phyloP scores from a whole-genome alignment of 1,284 basidiomycete species.

The Tylopilus sp. region DNA sequence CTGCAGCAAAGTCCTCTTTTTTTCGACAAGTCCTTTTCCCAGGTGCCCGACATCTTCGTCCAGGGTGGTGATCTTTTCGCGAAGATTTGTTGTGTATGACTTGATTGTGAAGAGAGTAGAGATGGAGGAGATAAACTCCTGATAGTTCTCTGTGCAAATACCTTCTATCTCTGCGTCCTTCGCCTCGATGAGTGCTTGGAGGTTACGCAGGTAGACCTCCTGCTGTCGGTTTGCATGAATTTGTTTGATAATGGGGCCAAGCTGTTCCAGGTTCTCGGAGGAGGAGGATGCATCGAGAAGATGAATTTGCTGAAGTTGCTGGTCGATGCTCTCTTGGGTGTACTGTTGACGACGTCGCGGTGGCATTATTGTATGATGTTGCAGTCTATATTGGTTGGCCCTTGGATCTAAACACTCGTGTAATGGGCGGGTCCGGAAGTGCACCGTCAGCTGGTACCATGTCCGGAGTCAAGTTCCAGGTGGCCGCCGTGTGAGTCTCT shows the following conservation, averaged over 20 bases:
- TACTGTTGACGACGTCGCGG: slow-evolving; percentile 71
- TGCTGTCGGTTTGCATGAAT: slow-evolving; percentile 91
- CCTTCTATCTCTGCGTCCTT: slow-evolving; percentile 96
- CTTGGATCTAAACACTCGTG: slow-evolving; percentile 26
- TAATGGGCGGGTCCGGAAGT: background rate
- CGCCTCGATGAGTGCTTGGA: slow-evolving; percentile 84
- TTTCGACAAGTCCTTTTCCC: slow-evolving; percentile 83
- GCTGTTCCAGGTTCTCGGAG: slow-evolving; percentile 89
- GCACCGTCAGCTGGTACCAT: slow-evolving; percentile 31
- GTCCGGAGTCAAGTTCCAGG: slow-evolving; percentile 48
- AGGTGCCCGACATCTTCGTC: slow-evolving; percentile 75
- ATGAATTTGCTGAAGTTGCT: slow-evolving; percentile 84
- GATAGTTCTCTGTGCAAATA: slow-evolving; percentile 95
- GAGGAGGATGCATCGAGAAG: slow-evolving; percentile 81
- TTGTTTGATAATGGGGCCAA: slow-evolving; percentile 90
- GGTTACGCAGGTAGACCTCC: slow-evolving; percentile 84
- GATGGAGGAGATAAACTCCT: slow-evolving; percentile 96
- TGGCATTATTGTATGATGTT: slow-evolving; percentile 52
- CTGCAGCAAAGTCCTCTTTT: slow-evolving; percentile 87
- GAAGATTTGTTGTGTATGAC: slow-evolving; percentile 79
- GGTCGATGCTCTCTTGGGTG: slow-evolving; percentile 77
- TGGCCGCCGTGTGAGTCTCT: slow-evolving; percentile 54
- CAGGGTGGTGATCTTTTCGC: slow-evolving; percentile 72
- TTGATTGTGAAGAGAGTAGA: slow-evolving; percentile 94
- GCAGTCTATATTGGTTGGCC: slow-evolving; percentile 30